Conservation (phyloP, 495 filamentous ascomycete species). For the Penicillium flavigenum region DNA sequence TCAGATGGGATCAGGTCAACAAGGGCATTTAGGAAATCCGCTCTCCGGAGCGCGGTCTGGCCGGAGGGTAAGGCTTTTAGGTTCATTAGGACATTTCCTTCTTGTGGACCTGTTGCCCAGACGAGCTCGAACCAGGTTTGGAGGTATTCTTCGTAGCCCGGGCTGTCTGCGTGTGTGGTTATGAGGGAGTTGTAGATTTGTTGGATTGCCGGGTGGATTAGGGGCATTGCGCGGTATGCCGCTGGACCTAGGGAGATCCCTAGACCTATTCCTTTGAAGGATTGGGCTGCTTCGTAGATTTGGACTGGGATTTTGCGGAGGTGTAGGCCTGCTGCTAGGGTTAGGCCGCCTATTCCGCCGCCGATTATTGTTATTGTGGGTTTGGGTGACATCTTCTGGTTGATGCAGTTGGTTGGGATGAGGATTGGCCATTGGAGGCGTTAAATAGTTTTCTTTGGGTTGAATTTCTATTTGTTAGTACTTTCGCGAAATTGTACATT, state of each 20-base stretch:
- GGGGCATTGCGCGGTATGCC: constrained; percentile 52
- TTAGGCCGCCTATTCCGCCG: constrained; percentile 59
- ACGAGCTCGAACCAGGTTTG: constrained; percentile 34
- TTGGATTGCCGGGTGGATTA: constrained; percentile 45
- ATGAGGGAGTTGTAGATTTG: constrained; percentile 36
- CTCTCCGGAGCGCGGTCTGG: constrained; percentile 48
- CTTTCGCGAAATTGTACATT: not conserved
- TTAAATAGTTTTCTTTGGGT: no score
- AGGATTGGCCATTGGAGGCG: no score
- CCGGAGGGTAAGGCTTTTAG: constrained; percentile 35
- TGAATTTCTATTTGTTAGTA: no score
- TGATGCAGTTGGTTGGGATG: no score
- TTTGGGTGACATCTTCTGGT: not conserved
- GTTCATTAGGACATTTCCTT: constrained; percentile 31
- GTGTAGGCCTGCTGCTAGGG: constrained; percentile 54
- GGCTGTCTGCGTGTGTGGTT: constrained; percentile 32
- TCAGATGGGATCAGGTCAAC: constrained; percentile 53
- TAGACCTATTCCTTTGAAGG: constrained; percentile 57
- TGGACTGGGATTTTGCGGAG: constrained; percentile 48
- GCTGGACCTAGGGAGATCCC: constrained; percentile 61
- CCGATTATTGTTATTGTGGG: constrained; percentile 55
- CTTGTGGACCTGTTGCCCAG: constrained; percentile 24
- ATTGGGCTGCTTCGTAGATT: constrained; percentile 55
- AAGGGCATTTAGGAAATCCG: constrained; percentile 60
- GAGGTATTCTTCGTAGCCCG: constrained; percentile 24